Evolutionary conservation across 768 basidiomycete genomes (phyloP), one percentile per base, ranked within the genome.

Genomic region (Tephrocybe rancida): DNA sequence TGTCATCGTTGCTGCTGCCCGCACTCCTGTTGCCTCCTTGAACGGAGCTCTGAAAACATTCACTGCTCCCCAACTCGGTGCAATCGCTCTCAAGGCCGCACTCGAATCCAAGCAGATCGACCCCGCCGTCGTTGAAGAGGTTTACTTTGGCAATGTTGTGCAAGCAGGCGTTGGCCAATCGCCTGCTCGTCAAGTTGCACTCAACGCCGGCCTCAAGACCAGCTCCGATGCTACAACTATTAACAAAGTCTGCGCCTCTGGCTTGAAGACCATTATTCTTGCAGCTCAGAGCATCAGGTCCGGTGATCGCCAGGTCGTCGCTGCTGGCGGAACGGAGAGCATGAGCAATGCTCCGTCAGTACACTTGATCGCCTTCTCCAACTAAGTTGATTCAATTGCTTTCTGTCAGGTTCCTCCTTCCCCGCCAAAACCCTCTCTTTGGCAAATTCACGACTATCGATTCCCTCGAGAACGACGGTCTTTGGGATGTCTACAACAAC

Each of bases 211-310:
- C 58, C 77, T 97, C 66, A 85, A 81, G 58, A 70, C 86, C 9
- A 80, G 80, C 52, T 95, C 96, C 24, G 97, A 99, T 74, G 95
- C 96, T 19, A 98, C 97, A 32, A 99, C 97, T 44, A 87, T 99
- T 77, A 99, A 99, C 85, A 99, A 99, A 77, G 97, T 99, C 70
- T 99, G 97, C 71, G 97, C 97, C 5, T 95, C 92, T 49, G 97
- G 97, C 56, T 78, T 99, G 82, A 98, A 98, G 74, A 82, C 95
- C 25, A 84, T 98, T 74, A 97, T 94, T 72, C 80, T 98, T 57
- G 97, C 93, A 51, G 82, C 93, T 24, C 97, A 98, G 76, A 84
- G 82, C 64, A 93, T 99, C 64, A 81, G 87, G 69, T 79, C 87
- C 21, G 97, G 97, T 46, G 86, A 96, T 67, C 86, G 89, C 55